Evolutionary conservation across 352 stramenopile species (phyloP).

Genomic region (Phytophthora hybrid): DNA sequence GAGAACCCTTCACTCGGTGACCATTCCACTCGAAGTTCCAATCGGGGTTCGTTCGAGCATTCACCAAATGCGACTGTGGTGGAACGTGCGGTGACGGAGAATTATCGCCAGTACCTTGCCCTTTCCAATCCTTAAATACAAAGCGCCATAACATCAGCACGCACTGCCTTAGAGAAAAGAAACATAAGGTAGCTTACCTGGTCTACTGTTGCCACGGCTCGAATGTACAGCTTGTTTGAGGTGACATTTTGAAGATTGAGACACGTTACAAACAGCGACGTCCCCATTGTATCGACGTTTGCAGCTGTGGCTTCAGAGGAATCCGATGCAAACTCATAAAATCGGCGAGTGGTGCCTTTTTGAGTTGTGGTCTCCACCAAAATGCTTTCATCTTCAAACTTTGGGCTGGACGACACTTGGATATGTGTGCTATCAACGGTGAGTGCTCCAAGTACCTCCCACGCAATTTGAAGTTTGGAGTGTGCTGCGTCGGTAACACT

Average conservation of each 20-base stretch:
- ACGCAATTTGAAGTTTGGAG: slow-evolving; percentile 72
- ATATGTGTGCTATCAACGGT: slow-evolving; percentile 79
- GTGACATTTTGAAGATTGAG: slow-evolving; percentile 57
- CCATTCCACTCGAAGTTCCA: slow-evolving; percentile 79
- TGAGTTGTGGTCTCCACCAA: slow-evolving; percentile 55
- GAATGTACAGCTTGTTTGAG: slow-evolving; percentile 62
- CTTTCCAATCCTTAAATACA: slow-evolving; percentile 64
- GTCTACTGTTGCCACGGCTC: slow-evolving; percentile 74
- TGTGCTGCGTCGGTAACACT: slow-evolving; percentile 22
- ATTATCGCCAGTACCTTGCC: slow-evolving; percentile 56
- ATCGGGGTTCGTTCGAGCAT: slow-evolving; percentile 73
- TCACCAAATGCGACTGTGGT: slow-evolving; percentile 86
- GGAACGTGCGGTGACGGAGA: slow-evolving; percentile 65
- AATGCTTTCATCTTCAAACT: slow-evolving; percentile 57
- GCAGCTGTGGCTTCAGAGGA: slow-evolving; percentile 36
- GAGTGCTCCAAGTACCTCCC: slow-evolving; percentile 83
- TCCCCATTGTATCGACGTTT: slow-evolving; percentile 61
- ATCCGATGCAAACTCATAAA: slow-evolving; percentile 63
- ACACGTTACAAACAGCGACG: slow-evolving; percentile 77
- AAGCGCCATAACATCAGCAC: slow-evolving; percentile 4
- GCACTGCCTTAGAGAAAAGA: not conserved
- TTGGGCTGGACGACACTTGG: slow-evolving; percentile 60
- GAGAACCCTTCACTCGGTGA: slow-evolving; percentile 58
- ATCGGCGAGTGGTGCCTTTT: slow-evolving; percentile 65
- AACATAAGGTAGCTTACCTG: slow-evolving; percentile 44